Conservation (phyloP, 1,284 basidiomycete genomes). For the Austropuccinia psidii region DNA sequence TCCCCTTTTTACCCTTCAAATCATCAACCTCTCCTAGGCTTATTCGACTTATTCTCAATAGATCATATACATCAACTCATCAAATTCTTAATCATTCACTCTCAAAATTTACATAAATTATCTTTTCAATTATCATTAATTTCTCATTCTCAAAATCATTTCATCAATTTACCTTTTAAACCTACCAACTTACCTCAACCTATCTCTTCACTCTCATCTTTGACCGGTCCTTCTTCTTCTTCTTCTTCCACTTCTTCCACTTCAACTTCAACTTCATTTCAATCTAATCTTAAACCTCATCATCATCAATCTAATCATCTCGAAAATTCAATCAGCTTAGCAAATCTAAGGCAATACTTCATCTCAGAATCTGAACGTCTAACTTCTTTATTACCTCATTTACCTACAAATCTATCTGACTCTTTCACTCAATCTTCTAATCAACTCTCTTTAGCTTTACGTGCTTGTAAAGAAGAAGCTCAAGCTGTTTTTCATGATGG, state of each 20-base stretch:
- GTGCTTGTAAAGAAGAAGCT: constrained; percentile 23
- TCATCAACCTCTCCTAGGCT: background rate
- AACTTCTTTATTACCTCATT: constrained; percentile 6
- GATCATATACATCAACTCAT: constrained; percentile 12
- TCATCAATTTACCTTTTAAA: background rate
- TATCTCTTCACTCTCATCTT: background rate
- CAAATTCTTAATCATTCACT: background rate
- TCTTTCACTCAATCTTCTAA: constrained; percentile 4
- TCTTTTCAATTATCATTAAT: constrained; percentile 13
- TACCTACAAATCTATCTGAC: background rate
- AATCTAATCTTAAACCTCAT: background rate
- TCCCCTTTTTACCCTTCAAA: background rate
- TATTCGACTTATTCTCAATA: background rate
- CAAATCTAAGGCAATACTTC: constrained; percentile 22
- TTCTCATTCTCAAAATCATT: background rate
- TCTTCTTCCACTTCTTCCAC: background rate
- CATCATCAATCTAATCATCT: background rate
- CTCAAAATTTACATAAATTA: constrained; percentile 1
- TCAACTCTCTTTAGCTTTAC: background rate
- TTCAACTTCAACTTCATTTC: background rate
- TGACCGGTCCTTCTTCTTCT: background rate
- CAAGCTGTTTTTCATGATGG: constrained; percentile 23
- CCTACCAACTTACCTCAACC: too few relatives aligned
- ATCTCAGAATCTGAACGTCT: constrained; percentile 18
- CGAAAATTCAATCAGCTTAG: background rate